Base-by-base conservation (phyloP, 768 basidiomycete species). In the Xanthoconium purpureum region DNA sequence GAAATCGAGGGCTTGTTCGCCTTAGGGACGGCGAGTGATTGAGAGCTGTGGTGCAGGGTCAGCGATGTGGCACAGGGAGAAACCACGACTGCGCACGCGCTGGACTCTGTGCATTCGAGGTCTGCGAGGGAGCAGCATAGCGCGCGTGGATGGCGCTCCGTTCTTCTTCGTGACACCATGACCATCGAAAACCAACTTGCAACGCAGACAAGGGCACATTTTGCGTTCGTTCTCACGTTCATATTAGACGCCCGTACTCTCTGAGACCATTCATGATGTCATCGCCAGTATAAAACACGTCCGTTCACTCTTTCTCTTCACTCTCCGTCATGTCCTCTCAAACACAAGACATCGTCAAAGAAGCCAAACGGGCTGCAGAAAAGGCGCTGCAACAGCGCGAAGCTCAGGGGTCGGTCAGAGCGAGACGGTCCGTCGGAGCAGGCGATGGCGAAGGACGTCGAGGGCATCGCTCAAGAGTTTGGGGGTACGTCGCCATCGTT, bases 31-130 rank as follows among this genome's bases (percentile, higher is more conserved):
- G 20, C 40, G 24, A 52, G 9, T 1, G 28, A 28, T n/a, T 24
- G 30, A 10, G 50, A 50, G 6, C 65, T 67, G 33, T 30, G 14
- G 10, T 5, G 9, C 32, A 39, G 13, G 12, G 46, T 64, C 46
- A 64, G 58, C 5, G 30, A 9, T 7, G 29, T 29, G 32, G 52
- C 3, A 24, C 9, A 11, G 10, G 37, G 24, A 18, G 20, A 11
- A 13, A 12, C 10, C 13, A 29, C n/a, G 13, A 15, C 3, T 28
- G 49, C 63, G 51, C 50, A 64, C 63, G 13, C 7, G 28, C 17
- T 38, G 14, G 36, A 15, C 38, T 56, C 17, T 29, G 40, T 30
- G 52, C 29, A 20, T 39, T 55, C 56, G 3, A 32, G 12, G 45
- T 56, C 43, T 2, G 45, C 2, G 5, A 47, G 17, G 5, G 40